Evolutionary conservation across 1,284 basidiomycete genomes (phyloP), one percentile per base, ranked within the genome.

Genomic region (Porodaedalea pini): DNA sequence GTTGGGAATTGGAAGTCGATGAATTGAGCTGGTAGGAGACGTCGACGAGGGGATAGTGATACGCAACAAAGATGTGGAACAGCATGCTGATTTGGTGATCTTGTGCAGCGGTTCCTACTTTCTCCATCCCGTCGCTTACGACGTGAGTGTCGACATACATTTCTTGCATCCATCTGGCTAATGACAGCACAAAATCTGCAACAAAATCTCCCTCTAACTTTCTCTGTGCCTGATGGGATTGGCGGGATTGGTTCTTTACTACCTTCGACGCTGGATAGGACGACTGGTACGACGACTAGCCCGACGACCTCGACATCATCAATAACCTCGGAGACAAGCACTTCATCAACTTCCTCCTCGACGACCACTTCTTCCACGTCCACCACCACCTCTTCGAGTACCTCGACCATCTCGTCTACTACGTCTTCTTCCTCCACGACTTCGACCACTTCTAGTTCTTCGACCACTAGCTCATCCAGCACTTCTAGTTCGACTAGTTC

Each of bases 381-480:
- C 23, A 23, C 27, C 4, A 37, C 39, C 17, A 41, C 40, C 29
- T 25, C 37, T 11, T 29, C 36, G 21, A 40, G 2, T 7, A 3
- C 39, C 27, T 3, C 51, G 51, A 49, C 54, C 10, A 50, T 44
- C 31, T 48, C 54, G 31, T 17, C 34, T 13, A 49, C 44, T n/a
- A 45, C 40, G 50, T 32, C 47, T 17, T 37, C 52, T 4, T 36
- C 49, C n/a, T 41, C 36, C 23, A 17, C 11, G 2, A 37, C 54
- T 34, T 15, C 44, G 1, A 49, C 54, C 10, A 54, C 62, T 19
- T 44, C 64, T 15, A 45, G 65, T 13, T 58, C 61, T 3, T 58
- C 62, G 10, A 62, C 61, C 17, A 54, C 52, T n/a, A 17, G 66
- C 5, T 55, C 66, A 0, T 45, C 67, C 7, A 23, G 66, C 2